Conservation (phyloP, 2,329 filamentous ascomycete genomes). For the Pyricularia sp. region DNA sequence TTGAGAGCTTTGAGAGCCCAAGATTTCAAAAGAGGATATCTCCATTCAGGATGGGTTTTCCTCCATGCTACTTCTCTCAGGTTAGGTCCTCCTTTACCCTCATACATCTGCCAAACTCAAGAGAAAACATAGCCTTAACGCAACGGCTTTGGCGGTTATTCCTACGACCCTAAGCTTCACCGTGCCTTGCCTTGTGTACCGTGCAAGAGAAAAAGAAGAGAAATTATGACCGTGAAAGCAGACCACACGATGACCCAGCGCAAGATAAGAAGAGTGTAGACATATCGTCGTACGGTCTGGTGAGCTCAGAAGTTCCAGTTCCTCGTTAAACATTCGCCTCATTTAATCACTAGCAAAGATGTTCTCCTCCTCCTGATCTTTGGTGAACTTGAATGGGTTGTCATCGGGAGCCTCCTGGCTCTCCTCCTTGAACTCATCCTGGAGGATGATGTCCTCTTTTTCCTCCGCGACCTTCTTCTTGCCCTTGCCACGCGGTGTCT, state of each 20-base stretch:
- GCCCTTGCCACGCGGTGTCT: background rate
- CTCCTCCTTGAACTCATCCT: background rate
- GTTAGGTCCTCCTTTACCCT: background rate
- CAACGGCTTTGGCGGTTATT: background rate
- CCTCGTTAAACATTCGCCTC: too few species aligned
- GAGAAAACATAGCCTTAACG: background rate
- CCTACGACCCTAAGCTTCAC: background rate
- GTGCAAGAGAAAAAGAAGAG: background rate
- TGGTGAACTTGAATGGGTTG: background rate
- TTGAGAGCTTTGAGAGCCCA: too few species aligned
- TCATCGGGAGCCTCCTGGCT: background rate
- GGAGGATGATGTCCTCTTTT: background rate
- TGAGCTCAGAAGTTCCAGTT: background rate
- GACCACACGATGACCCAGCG: background rate
- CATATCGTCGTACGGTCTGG: too few species aligned
- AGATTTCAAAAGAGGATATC: too few species aligned
- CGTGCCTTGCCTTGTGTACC: background rate
- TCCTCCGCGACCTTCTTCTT: background rate
- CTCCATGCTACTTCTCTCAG: background rate
- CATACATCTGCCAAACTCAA: background rate
- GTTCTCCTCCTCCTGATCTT: background rate
- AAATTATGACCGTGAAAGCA: background rate
- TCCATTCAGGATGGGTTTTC: too few species aligned
- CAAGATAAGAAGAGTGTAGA: background rate
- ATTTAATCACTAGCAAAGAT: background rate